Percentiles rank a stretch among this genome's conserved stretches.
These are phyloP conservation scores for Vaccinium vitisidaea DNA, from an alignment of 148 eudicot genomes.

Conservation along the genomic window DNA sequence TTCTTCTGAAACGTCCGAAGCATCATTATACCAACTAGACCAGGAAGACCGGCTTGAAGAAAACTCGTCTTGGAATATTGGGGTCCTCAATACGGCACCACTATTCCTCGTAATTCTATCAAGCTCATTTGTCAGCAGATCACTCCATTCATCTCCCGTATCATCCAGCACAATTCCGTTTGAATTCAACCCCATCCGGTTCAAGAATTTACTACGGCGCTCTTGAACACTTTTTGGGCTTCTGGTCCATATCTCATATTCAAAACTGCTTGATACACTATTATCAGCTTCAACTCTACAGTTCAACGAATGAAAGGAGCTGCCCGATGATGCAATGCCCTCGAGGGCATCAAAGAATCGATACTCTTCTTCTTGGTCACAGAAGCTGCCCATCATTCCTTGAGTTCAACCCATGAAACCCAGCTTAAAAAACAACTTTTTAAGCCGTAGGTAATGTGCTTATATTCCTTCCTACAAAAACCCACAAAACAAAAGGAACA, in stretches of 20 bases:
- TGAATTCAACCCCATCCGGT: constrained; percentile 54
- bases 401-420: constrained; percentile 74
- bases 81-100: constrained; percentile 42
- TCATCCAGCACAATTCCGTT: constrained; percentile 23
- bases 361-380: constrained; percentile 46
- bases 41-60: constrained; percentile 50
- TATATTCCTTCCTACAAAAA: constrained; percentile 44
- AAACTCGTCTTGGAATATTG: constrained; percentile 36
- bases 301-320: constrained; percentile 23
- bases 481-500: constrained; percentile 11
- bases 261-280: constrained; percentile 29
- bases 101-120: constrained; percentile 36
- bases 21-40: constrained; percentile 40
- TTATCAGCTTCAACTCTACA: constrained; percentile 17
- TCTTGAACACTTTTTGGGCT: constrained; percentile 64
- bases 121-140: constrained; percentile 25
- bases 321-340: constrained; percentile 40
- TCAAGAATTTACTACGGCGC: constrained; percentile 68
- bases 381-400: constrained; percentile 59
- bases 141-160: constrained; percentile 18
- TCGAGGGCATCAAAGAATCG: constrained; percentile 78
- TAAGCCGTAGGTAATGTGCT: constrained; percentile 51
- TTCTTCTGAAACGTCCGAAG: constrained; percentile 24
- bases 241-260: constrained; percentile 65
- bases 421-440: constrained; percentile 46